Evolutionary conservation across 108 stramenopile species (phyloP).

Genomic region (Hondaea fermentalgiana): DNA sequence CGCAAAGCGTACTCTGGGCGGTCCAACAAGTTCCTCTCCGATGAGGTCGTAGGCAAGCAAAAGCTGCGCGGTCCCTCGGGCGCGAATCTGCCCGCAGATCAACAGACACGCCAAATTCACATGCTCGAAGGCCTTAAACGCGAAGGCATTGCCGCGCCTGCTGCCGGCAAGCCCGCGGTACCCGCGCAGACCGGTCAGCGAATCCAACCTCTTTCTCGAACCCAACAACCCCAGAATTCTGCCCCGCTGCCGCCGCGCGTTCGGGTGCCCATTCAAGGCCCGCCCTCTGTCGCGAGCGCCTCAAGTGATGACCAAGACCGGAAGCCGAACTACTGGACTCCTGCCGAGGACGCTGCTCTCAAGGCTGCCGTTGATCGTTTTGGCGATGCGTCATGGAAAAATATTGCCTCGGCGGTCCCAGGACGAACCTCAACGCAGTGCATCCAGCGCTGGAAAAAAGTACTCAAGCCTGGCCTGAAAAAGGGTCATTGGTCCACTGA

Average conservation of each 20-base stretch:
- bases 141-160: not conserved
- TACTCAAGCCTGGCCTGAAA: conserved; percentile 48
- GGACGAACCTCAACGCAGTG: conserved; percentile 34
- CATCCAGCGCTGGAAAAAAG: conserved; percentile 59
- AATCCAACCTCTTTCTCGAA: not conserved
- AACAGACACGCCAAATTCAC: not conserved
- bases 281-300: too few species aligned
- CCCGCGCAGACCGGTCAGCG: not conserved
- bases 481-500: conserved; percentile 30
- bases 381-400: not conserved
- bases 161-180: not conserved
- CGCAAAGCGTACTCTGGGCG: conserved; percentile 16
- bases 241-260: too few species aligned
- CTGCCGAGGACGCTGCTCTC: not conserved
- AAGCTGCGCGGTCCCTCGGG: not conserved
- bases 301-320: not conserved
- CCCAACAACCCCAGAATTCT: too few species aligned
- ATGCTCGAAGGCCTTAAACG: not conserved
- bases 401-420: not conserved
- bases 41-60: not conserved
- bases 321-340: not conserved
- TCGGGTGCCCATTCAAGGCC: too few species aligned
- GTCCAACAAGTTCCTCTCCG: not conserved
- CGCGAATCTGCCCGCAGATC: not conserved
- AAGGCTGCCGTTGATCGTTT: not conserved